Percentiles rank a stretch among this genome's conserved stretches.
phyloP scores from a whole-genome alignment of 2,329 filamentous ascomycete genomes.

The Elsinoe fawcettii region DNA sequence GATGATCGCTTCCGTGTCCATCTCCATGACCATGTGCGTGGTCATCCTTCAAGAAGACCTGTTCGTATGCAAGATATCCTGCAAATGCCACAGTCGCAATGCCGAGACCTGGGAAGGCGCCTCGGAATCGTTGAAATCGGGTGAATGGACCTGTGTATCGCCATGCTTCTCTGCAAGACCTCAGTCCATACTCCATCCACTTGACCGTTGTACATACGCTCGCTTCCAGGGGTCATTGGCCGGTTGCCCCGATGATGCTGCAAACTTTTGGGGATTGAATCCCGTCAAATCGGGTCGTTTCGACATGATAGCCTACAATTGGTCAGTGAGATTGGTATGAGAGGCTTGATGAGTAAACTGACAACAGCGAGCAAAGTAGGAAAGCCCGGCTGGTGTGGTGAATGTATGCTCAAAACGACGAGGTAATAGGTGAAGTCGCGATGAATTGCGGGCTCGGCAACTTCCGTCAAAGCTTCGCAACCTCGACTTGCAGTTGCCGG shows the following conservation, averaged over 20 bases:
- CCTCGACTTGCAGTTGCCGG: not conserved
- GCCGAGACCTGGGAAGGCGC: slow-evolving; percentile 80
- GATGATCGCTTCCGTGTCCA: slow-evolving; percentile 20
- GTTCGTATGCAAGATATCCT: slow-evolving; percentile 81
- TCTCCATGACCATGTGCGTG: slow-evolving; percentile 26
- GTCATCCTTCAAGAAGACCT: slow-evolving; percentile 70
- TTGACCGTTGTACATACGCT: slow-evolving; percentile 41
- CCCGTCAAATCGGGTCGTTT: slow-evolving; percentile 70
- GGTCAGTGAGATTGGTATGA: slow-evolving; percentile 11
- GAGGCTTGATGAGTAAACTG: not conserved
- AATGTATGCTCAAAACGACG: not conserved
- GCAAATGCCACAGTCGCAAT: slow-evolving; percentile 88
- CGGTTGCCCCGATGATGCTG: slow-evolving; percentile 56
- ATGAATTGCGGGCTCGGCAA: slow-evolving; percentile 12
- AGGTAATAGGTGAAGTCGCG: not conserved
- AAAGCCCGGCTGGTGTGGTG: not conserved
- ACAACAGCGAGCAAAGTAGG: not conserved
- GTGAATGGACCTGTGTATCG: slow-evolving; percentile 84
- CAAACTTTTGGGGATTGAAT: slow-evolving; percentile 80
- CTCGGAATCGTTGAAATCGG: slow-evolving; percentile 81
- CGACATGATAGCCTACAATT: slow-evolving; percentile 39
- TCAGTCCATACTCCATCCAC: not conserved
- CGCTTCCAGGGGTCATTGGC: slow-evolving; percentile 56
- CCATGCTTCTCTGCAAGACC: slow-evolving; percentile 71
- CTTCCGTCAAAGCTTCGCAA: slow-evolving; percentile 9